Conservation (phyloP, 305 asterid species). For the Solanum aculeatissimum region DNA sequence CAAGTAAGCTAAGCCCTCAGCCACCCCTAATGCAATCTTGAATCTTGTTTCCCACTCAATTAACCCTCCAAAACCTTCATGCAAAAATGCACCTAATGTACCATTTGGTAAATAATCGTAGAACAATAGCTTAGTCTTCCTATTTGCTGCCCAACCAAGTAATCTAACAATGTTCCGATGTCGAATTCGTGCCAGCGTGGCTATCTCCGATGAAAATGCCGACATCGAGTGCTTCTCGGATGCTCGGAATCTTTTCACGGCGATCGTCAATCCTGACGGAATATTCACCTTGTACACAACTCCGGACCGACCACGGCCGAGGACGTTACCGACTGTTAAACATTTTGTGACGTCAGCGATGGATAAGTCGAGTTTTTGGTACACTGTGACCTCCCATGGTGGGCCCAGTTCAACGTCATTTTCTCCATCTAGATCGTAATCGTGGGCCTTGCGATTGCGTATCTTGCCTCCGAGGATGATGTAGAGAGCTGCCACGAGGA, state of each 20-base stretch:
- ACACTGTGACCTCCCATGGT: conserved; percentile 76
- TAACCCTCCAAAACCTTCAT: conserved; percentile 31
- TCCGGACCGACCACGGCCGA: conserved; percentile 75
- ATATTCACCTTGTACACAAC: conserved; percentile 44
- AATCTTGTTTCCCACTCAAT: conserved; percentile 64
- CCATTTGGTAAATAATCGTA: conserved; percentile 66
- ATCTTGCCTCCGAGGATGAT: conserved; percentile 39
- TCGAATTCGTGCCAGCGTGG: conserved; percentile 53
- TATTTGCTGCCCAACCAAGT: conserved; percentile 70
- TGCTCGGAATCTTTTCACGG: conserved; percentile 47
- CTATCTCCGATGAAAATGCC: conserved; percentile 61
- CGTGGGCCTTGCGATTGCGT: conserved; percentile 11
- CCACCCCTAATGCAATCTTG: conserved; percentile 66
- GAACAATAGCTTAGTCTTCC: conserved; percentile 51
- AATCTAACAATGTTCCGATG: conserved; percentile 64
- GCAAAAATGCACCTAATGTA: conserved; percentile 43
- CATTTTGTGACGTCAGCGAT: conserved; percentile 38
- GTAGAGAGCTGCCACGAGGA: conserved; percentile 55
- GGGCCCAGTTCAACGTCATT: conserved; percentile 48
- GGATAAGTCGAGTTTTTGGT: conserved; percentile 64
- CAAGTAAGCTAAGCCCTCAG: conserved; percentile 76
- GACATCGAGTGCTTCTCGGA: conserved; percentile 41
- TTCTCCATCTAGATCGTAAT: conserved; percentile 16
- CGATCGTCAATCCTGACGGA: conserved; percentile 38
- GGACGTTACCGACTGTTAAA: conserved; percentile 33